Evolutionary conservation across 2,329 filamentous ascomycete genomes (phyloP), one percentile per base, ranked within the genome.

Genomic region (Thielaviopsis ethacetica): DNA sequence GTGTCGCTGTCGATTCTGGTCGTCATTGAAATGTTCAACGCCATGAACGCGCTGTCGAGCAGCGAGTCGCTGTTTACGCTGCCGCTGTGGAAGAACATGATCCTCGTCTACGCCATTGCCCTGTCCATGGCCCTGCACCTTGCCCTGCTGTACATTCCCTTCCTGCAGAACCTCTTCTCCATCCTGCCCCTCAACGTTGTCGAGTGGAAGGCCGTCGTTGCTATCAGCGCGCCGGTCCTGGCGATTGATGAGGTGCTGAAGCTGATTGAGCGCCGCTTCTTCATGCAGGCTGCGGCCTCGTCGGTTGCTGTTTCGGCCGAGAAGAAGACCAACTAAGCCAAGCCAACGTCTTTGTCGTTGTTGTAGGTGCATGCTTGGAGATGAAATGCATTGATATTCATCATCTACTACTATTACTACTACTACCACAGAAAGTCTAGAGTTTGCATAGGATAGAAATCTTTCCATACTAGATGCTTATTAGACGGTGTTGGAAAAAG

Each of bases 1-100:
- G 84, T 98, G 27, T 96, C 90, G 6, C 79, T 98, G 62, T 95
- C 88, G 2, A 86, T 86, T 67, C 79, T 98, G 19, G 93, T 98
- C 53, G 90, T 96, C 62, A 97, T 98, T 68, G 93, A 98, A 75
- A 98, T 98, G 93, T 81, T 98, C 69, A 98, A 98, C 73, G 93
- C 93, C 66, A 91, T 97, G 86, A 98, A 98, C 69, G 93, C 91
- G 0, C 80, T 98, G 34, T 96, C 90, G 1, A 95, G 90, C 0
- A 95, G 88, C 71, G 93, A 98, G 73, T 95, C 88, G 17, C 82
- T 98, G 13, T 73, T 98, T 59, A 96, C 91, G 1, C 81, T 98
- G 63, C 91, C 91, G 10, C 76, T 98, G n/a, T 96, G 91, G 91
- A 83, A 91, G 69, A 98, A 98, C 75, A 93, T 95, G 85, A 93